A percentile compares a stretch with the other conserved stretches of the same genome.
Conservation (phyloP, 768 basidiomycete genomes). For the Tephrocybe sp. region DNA sequence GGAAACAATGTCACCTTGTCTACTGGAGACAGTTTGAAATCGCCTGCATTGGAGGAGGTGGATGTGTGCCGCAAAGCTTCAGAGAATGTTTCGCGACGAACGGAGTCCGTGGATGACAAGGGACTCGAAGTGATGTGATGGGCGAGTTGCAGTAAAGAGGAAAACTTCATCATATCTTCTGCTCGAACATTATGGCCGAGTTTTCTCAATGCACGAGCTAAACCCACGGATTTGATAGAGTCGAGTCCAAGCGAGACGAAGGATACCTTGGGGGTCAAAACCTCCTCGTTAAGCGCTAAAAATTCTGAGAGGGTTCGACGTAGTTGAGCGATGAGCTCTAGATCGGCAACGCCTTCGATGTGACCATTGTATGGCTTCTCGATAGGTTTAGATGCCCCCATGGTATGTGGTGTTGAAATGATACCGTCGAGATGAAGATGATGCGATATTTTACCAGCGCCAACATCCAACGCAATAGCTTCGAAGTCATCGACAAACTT, state of each 20-base stretch:
- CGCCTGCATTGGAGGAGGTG: constrained; percentile 11
- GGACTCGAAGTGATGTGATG: not conserved
- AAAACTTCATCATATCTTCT: constrained; percentile 32
- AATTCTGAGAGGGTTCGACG: constrained; percentile 23
- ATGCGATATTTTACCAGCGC: constrained; percentile 1
- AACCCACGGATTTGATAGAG: constrained; percentile 44
- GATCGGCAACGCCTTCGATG: constrained; percentile 9
- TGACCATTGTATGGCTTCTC: not conserved
- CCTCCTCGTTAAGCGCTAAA: constrained; percentile 18
- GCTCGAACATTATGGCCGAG: constrained; percentile 32
- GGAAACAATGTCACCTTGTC: constrained; percentile 36
- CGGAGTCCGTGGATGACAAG: not conserved
- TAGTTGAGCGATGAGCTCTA: constrained; percentile 13
- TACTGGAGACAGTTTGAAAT: constrained; percentile 17
- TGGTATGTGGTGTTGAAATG: not conserved
- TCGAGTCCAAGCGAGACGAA: constrained; percentile 45
- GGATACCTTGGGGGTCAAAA: constrained; percentile 27
- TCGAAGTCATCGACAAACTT: constrained; percentile 24
- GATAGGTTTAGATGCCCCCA: not conserved
- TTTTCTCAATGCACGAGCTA: constrained; percentile 31
- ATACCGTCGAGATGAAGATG: not conserved
- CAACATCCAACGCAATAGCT: constrained; percentile 13
- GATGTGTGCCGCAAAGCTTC: not conserved
- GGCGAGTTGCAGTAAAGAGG: constrained; percentile 20
- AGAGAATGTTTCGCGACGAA: not conserved